Conservation (phyloP, 2,329 filamentous ascomycete genomes). For the Botrytis cinerea region DNA sequence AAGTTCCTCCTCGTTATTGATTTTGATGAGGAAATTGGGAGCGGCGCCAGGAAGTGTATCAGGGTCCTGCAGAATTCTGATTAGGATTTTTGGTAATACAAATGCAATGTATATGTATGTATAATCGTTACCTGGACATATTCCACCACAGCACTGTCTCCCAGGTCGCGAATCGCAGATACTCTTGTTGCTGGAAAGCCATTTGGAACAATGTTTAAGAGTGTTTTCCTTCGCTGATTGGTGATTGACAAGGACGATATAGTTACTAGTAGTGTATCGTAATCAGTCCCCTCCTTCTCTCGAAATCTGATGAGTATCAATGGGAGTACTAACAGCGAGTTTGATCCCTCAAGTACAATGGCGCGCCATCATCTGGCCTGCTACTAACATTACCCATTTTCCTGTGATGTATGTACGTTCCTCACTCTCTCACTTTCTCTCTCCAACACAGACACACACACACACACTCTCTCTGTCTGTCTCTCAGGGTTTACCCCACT, state of each 20-base stretch:
- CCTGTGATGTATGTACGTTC: slow-evolving; percentile 31
- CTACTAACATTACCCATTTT: slow-evolving; percentile 93
- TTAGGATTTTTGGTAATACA: slow-evolving; percentile 28
- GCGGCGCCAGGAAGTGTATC: slow-evolving; percentile 56
- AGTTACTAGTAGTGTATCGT: slow-evolving; percentile 63
- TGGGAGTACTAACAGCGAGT: slow-evolving; percentile 70
- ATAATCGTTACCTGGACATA: slow-evolving; percentile 75
- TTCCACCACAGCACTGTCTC: slow-evolving; percentile 78
- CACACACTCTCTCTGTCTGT: background rate
- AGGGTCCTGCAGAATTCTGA: slow-evolving; percentile 63
- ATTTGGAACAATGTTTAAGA: slow-evolving; percentile 81
- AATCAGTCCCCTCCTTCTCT: slow-evolving; percentile 24
- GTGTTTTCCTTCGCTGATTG: slow-evolving; percentile 74
- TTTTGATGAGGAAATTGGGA: slow-evolving; percentile 80
- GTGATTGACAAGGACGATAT: slow-evolving; percentile 82
- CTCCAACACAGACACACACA: background rate
- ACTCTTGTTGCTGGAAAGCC: slow-evolving; percentile 82
- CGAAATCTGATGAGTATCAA: slow-evolving; percentile 10
- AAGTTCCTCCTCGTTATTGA: slow-evolving; percentile 89
- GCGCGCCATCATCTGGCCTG: slow-evolving; percentile 78
- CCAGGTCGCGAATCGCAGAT: slow-evolving; percentile 67
- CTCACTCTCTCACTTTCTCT: background rate
- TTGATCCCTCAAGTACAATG: slow-evolving; percentile 87
- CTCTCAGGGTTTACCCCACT: slow-evolving; percentile 37
- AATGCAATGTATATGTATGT: slow-evolving; percentile 26